Base-by-base conservation (phyloP, 768 basidiomycete species). In the Amanita jacksonii region DNA sequence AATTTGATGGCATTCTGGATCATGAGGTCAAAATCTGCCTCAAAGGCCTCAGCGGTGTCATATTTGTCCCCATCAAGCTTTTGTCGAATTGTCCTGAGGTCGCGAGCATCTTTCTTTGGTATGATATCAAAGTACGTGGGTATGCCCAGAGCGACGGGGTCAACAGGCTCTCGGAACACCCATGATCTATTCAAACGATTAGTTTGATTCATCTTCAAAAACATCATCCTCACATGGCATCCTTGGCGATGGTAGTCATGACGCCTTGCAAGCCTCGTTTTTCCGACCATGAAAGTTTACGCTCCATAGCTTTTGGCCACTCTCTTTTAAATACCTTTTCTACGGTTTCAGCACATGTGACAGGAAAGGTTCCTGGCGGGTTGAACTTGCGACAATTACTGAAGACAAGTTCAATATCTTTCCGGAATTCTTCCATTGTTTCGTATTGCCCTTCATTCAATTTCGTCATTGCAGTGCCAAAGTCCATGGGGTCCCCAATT, bases 311-410 rank as follows among this genome's bases (percentile, higher is more conserved):
- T 60, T 86, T 89, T 13, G 74, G 58, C 93, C 96, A 98, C 59
- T 97, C 91, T 57, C 76, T 81, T 63, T 79, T 81, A 67, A 83
- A 92, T 5, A 61, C 69, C 38, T 67, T 76, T 62, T 97, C 91
- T 10, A 92, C 71, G 3, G 64, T 60, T 42, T 85, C 81, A 3
- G 86, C 86, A 50, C 80, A 84, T 20, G 69, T 66, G 37, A 76
- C 70, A 3, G 89, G 85, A 49, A 77, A 82, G 0, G 89, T 88
- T 15, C 70, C 76, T 4, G 81, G 76, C 13, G 86, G 85, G 54
- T 99, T 99, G 72, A 98, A 99, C 52, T 79, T 73, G 24, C 89
- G 81, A 60, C 93, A 97, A 55, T 99, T 99, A 57, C 62, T 69
- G 57, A 96, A 83, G 37, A 96, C 76, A 4, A 93, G 76, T 42